Evolutionary conservation across 129 eudicot species (phyloP).

Genomic region (Centaurea solstitialis): DNA sequence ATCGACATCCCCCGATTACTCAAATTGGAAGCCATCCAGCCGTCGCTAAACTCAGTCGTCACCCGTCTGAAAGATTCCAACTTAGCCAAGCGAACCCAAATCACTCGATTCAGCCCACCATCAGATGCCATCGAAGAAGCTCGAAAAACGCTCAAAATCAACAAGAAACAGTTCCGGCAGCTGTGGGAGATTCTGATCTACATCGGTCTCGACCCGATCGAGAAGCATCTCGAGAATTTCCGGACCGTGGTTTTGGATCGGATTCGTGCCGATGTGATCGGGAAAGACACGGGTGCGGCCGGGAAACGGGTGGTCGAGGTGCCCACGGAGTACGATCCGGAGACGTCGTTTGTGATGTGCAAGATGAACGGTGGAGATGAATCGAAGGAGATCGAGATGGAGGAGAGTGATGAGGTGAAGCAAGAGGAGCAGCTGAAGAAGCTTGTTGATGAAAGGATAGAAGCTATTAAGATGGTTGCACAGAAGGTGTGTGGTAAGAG

Average conservation of each 20-base stretch:
- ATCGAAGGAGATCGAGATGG: constrained; percentile 44
- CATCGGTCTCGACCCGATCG: constrained; percentile 57
- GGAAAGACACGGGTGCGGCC: constrained; percentile 61
- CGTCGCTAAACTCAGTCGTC: constrained; percentile 46
- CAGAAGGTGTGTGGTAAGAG: constrained; percentile 39
- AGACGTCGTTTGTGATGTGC: constrained; percentile 83
- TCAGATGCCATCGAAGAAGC: constrained; percentile 53
- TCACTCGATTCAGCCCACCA: constrained; percentile 54
- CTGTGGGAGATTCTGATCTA: constrained; percentile 91
- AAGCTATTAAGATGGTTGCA: constrained; percentile 63
- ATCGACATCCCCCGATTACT: constrained; percentile 80
- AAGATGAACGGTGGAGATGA: constrained; percentile 53
- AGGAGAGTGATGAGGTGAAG: constrained; percentile 44
- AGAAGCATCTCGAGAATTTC: constrained; percentile 69
- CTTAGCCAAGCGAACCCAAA: constrained; percentile 53
- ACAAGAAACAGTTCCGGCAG: constrained; percentile 76
- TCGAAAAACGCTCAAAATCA: constrained; percentile 70
- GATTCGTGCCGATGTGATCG: constrained; percentile 69
- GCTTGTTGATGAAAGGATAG: constrained; percentile 79
- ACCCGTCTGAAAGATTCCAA: constrained; percentile 59
- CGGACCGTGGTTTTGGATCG: constrained; percentile 50
- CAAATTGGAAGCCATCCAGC: constrained; percentile 47
- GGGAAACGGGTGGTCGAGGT: constrained; percentile 70
- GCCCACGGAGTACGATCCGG: constrained; percentile 62
- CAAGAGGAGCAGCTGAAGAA: constrained; percentile 70